Evolutionary conservation across 768 basidiomycete genomes (phyloP).

Genomic region (Symmetrospora coprosmae): DNA sequence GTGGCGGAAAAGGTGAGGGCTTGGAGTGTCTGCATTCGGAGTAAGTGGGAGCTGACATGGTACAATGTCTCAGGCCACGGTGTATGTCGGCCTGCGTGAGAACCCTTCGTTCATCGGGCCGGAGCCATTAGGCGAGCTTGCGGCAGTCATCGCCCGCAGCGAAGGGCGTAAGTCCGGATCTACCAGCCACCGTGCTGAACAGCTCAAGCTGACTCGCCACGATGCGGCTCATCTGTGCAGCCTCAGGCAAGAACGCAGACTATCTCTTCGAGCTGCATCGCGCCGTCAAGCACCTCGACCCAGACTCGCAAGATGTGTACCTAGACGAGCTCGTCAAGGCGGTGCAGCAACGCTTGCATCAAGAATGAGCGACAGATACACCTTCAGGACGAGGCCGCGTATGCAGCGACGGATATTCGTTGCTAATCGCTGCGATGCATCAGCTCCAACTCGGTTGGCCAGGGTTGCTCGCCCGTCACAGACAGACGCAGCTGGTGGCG

Average conservation of each 20-base stretch:
- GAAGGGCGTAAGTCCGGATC: slow-evolving; percentile 6
- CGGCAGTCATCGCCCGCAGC: not conserved
- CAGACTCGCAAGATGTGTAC: slow-evolving; percentile 4
- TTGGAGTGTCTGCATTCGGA: not conserved
- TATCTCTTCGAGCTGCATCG: slow-evolving; percentile 14
- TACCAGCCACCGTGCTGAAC: not conserved
- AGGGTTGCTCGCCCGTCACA: too few species aligned
- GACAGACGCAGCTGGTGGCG: too few species aligned
- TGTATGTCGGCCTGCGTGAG: slow-evolving; percentile 3
- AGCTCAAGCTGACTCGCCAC: not conserved
- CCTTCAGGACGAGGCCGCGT: too few species aligned
- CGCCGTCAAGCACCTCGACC: slow-evolving; percentile 2
- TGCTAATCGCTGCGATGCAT: too few species aligned
- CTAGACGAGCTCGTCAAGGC: not conserved
- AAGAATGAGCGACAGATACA: too few species aligned
- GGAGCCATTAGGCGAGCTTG: slow-evolving; percentile 11
- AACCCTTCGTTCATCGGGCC: slow-evolving; percentile 11
- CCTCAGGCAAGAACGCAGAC: slow-evolving; percentile 11
- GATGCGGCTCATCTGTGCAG: not conserved
- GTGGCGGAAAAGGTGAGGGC: not conserved
- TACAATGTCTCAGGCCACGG: not conserved
- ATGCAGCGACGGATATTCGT: too few species aligned
- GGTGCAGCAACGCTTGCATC: too few species aligned
- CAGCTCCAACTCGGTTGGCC: too few species aligned
- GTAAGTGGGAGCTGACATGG: too few species aligned